Base-by-base conservation (phyloP, 169 alveolate genomes). In the Sarcocystis neurona region DNA sequence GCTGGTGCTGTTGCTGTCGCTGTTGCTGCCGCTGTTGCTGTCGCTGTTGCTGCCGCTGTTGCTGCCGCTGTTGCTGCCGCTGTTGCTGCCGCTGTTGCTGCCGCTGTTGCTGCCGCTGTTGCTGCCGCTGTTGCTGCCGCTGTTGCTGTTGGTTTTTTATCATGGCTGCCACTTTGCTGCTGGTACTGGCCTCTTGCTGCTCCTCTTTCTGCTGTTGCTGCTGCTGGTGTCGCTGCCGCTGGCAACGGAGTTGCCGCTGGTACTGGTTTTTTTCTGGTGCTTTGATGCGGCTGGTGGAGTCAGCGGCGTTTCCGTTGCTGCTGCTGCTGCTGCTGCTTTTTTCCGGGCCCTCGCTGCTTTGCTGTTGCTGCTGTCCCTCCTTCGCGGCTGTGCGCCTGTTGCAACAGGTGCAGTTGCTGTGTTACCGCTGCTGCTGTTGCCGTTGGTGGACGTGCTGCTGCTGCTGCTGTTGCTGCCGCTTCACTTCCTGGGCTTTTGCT, bases 211-310 rank as follows among this genome's bases (percentile, higher is more conserved):
- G 32, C 18, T n/a, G n/a, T 41, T 39, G 32, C 32, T 72, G 84
- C 89, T 23, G 50, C 82, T 79, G 86, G 53, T 48, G 56, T 32
- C 32, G 58, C 63, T 53, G 63, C 63, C 20, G 63, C 63, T 53
- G n/a, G n/a, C n/a, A 15, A 15, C 63, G 63, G 10, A 20, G 63
- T 10, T 20, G 10, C 10, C 63, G 63, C 63, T 53, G 63, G 63
- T 53, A 20, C 63, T 15, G 63, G 63, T 20, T 63, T 37, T 63
- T 12, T 6, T 63, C 77, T 63, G 15, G 15, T 63, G 39, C 15
- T 6, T 6, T 30, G 78, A 37, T 79, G 87, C 53, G 37, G 74
- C 63, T 12, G 10, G 20, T 53, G 10, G 30, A 12, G 63, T 12
- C 20, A 20, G 30, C 63, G 30, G 63, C 63, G 63, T 53, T 53